A percentile compares a stretch with the other conserved stretches of the same genome.
Conservation (phyloP, 1,284 basidiomycete species). For the Ganoderma boninense region DNA sequence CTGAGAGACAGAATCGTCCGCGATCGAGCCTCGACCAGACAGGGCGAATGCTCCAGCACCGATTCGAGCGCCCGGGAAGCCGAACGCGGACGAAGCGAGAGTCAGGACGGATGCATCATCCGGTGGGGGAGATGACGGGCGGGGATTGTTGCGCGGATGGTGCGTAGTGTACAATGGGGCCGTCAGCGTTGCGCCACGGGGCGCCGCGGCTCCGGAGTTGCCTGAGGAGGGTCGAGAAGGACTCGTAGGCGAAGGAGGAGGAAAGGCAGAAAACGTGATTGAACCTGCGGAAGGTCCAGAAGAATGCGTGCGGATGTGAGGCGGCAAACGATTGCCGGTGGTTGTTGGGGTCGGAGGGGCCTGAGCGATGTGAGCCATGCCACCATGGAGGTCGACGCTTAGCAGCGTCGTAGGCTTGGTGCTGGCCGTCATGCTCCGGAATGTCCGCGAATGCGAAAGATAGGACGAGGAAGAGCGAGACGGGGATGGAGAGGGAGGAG, state of each 20-base stretch:
- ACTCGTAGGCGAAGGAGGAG: constrained; percentile 55
- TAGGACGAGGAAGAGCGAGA: constrained; percentile 83
- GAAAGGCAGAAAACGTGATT: constrained; percentile 74
- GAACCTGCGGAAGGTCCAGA: constrained; percentile 63
- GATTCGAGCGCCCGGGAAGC: constrained; percentile 60
- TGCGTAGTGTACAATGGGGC: constrained; percentile 90
- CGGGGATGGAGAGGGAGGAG: constrained; percentile 84
- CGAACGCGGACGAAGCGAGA: constrained; percentile 92
- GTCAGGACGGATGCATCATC: constrained; percentile 95
- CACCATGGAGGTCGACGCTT: constrained; percentile 83
- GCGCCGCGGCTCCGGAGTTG: constrained; percentile 26
- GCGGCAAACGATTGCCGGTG: constrained; percentile 56
- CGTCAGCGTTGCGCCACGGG: constrained; percentile 55
- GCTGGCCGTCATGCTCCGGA: constrained; percentile 84
- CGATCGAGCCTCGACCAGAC: constrained; percentile 44
- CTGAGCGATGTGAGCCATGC: constrained; percentile 93
- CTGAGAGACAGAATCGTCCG: constrained; percentile 76
- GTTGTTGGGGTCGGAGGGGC: constrained; percentile 69
- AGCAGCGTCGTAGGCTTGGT: constrained; percentile 96
- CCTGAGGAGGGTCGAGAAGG: constrained; percentile 57
- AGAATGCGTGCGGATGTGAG: constrained; percentile 68
- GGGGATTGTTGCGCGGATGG: constrained; percentile 95
- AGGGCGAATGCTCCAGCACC: constrained; percentile 39
- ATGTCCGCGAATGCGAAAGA: constrained; percentile 80
- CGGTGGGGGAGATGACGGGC: constrained; percentile 87